phyloP scores from a whole-genome alignment of 2,329 filamentous ascomycete species.

The Xenoacremonium recifei region DNA sequence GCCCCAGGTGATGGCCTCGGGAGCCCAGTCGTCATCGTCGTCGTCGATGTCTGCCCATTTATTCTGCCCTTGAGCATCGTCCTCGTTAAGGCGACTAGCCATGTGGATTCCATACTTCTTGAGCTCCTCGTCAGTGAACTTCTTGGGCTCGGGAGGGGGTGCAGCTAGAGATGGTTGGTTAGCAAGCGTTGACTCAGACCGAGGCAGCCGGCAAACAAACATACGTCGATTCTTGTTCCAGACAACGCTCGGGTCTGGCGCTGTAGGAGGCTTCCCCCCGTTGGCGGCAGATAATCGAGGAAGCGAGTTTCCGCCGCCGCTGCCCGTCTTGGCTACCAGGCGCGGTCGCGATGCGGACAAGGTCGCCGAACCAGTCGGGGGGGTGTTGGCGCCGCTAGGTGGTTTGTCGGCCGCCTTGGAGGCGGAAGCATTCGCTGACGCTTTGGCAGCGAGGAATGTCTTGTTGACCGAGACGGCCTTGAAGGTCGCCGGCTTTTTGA shows the following conservation, averaged over 20 bases:
- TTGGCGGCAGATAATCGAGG: slow-evolving; percentile 46
- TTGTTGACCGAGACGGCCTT: slow-evolving; percentile 85
- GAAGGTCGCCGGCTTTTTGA: slow-evolving; percentile 76
- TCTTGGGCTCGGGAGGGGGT: slow-evolving; percentile 70
- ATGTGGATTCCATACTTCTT: slow-evolving; percentile 86
- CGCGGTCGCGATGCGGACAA: slow-evolving; percentile 62
- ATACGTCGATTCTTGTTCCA: slow-evolving; percentile 89
- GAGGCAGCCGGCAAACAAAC: slow-evolving; percentile 33
- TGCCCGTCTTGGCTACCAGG: slow-evolving; percentile 72
- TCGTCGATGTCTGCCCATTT: slow-evolving; percentile 92
- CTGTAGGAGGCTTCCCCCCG: slow-evolving; percentile 57
- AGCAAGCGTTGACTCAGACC: slow-evolving; percentile 12
- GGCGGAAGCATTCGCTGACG: slow-evolving; percentile 39
- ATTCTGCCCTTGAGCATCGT: slow-evolving; percentile 70
- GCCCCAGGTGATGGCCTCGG: slow-evolving; percentile 83
- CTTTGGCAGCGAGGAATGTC: slow-evolving; percentile 76
- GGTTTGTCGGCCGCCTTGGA: slow-evolving; percentile 54
- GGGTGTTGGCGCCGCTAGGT: slow-evolving; percentile 44
- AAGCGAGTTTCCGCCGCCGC: slow-evolving; percentile 53
- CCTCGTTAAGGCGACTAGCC: slow-evolving; percentile 73
- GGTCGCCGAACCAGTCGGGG: slow-evolving; percentile 44
- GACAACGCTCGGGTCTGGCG: slow-evolving; percentile 71
- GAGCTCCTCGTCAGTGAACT: slow-evolving; percentile 83
- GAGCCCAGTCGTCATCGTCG: slow-evolving; percentile 84
- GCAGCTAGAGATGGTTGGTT: slow-evolving; percentile 45